Evolutionary conservation across 2,329 filamentous ascomycete species (phyloP).

Genomic region (Cordyceps farinosa): DNA sequence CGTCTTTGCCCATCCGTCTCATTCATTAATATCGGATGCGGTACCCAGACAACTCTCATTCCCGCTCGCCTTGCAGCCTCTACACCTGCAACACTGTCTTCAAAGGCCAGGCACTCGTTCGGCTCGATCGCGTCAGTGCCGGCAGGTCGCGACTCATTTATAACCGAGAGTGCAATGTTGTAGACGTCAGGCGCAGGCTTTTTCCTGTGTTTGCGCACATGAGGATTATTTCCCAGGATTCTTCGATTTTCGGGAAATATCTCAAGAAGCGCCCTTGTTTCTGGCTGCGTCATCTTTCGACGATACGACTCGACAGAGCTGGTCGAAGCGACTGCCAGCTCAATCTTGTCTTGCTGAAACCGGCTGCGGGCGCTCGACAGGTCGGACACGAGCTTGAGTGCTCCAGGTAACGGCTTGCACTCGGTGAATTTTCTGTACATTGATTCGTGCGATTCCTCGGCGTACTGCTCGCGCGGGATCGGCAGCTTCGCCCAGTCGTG

Average conservation of each 20-base stretch:
- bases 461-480: slow-evolving; percentile 47
- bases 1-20: not conserved
- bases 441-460: slow-evolving; percentile 27
- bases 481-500: slow-evolving; percentile 65
- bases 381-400: slow-evolving; percentile 49
- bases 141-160: slow-evolving; percentile 54
- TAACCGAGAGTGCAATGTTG: slow-evolving; percentile 59
- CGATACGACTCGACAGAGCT: slow-evolving; percentile 56
- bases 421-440: slow-evolving; percentile 29
- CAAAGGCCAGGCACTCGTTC: slow-evolving; percentile 22
- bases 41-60: slow-evolving; percentile 67
- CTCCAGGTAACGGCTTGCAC: slow-evolving; percentile 61
- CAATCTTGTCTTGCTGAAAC: slow-evolving; percentile 33
- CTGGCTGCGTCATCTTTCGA: slow-evolving; percentile 50
- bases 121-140: slow-evolving; percentile 49
- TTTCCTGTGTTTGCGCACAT: slow-evolving; percentile 59
- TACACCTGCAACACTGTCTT: slow-evolving; percentile 68
- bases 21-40: not conserved
- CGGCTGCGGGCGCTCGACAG: slow-evolving; percentile 31
- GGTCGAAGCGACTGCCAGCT: slow-evolving; percentile 65
- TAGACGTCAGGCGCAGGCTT: slow-evolving; percentile 75
- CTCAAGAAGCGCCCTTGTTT: slow-evolving; percentile 25
- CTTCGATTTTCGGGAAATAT: slow-evolving; percentile 51
- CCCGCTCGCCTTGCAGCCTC: slow-evolving; percentile 68
- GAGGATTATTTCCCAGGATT: slow-evolving; percentile 63